Conservation (phyloP, 129 eudicot species). For the Escallonia herrerae region DNA sequence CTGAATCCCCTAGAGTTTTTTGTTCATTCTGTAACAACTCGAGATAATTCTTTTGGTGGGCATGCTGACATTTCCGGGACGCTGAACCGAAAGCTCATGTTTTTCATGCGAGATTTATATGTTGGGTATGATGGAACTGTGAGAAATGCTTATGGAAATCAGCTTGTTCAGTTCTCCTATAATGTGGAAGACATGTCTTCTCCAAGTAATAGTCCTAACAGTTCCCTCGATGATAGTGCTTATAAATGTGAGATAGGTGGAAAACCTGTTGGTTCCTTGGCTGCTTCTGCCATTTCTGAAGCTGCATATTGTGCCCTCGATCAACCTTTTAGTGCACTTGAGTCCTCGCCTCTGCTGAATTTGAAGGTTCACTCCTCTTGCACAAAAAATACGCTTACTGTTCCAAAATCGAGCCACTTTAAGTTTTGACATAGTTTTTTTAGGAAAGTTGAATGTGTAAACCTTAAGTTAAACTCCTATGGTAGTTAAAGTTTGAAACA, state of each 20-base stretch:
- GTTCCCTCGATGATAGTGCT: slow-evolving; percentile 15
- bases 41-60: slow-evolving; percentile 86
- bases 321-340: slow-evolving; percentile 82
- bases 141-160: slow-evolving; percentile 72
- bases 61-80: slow-evolving; percentile 91
- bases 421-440: no score
- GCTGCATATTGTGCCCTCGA: slow-evolving; percentile 95
- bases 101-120: slow-evolving; percentile 78
- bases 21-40: slow-evolving; percentile 64
- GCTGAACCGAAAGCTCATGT: slow-evolving; percentile 57
- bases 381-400: no score
- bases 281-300: slow-evolving; percentile 88
- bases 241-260: slow-evolving; percentile 35
- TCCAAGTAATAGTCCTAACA: slow-evolving; percentile 10
- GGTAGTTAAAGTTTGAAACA: no score
- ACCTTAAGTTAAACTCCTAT: no score
- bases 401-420: no score
- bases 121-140: slow-evolving; percentile 80
- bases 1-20: slow-evolving; percentile 78
- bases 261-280: slow-evolving; percentile 77
- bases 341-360: slow-evolving; percentile 71
- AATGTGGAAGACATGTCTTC: slow-evolving; percentile 8
- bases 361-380: slow-evolving; percentile 51
- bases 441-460: no score
- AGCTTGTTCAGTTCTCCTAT: slow-evolving; percentile 67